Percentiles rank a stretch among this genome's conserved stretches.
These are phyloP conservation scores for Sporothrix inflata DNA, from an alignment of 2,329 filamentous ascomycete species.

Conservation along the genomic window DNA sequence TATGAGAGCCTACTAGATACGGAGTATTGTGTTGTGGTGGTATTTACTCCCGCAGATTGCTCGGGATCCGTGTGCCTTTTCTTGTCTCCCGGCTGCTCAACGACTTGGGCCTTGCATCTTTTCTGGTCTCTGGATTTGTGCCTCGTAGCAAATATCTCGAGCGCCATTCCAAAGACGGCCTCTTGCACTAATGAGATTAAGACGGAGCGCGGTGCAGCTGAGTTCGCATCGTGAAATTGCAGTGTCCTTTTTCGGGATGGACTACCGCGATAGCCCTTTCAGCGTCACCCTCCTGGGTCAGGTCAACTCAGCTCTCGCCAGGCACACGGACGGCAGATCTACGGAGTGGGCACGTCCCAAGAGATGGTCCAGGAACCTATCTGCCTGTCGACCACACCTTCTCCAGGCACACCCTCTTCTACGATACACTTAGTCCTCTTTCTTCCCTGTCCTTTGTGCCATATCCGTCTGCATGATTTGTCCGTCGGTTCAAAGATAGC, in stretches of 20 bases:
- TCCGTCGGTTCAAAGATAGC: background rate
- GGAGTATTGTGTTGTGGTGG: background rate
- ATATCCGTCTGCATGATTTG: background rate
- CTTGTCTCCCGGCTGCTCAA: background rate
- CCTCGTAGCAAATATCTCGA: background rate
- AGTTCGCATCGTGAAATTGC: background rate
- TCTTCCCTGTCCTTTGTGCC: background rate
- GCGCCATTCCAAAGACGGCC: background rate
- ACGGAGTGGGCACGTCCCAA: conserved; percentile 8
- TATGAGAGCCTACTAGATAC: background rate
- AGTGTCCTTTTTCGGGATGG: background rate
- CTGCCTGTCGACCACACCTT: background rate
- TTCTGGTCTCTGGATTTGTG: background rate
- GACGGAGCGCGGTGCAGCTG: background rate
- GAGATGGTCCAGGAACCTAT: background rate
- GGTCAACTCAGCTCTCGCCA: background rate
- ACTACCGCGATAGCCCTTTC: background rate
- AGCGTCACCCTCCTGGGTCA: background rate
- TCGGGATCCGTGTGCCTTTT: background rate
- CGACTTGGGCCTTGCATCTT: background rate
- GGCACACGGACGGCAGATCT: conserved; percentile 12
- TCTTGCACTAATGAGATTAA: background rate
- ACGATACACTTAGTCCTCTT: background rate
- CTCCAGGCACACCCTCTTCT: background rate
- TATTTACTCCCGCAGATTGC: background rate